Evolutionary conservation across 441 rosid genomes (phyloP), one percentile per base, ranked within the genome.

Genomic region (Pelargonium citronellum): DNA sequence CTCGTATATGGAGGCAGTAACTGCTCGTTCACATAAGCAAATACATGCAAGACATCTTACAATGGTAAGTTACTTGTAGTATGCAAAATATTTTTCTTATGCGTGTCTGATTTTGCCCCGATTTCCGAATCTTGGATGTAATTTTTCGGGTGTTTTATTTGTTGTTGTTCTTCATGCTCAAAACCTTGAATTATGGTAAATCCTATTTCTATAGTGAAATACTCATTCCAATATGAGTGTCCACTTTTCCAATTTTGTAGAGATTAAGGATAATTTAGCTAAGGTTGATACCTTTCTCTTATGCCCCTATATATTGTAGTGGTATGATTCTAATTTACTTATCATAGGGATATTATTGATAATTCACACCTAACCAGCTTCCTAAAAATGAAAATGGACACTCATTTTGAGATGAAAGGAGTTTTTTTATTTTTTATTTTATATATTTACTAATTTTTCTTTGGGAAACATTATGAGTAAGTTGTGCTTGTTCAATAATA

Each of bases 21-120:
- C 91, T 44, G 75, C 85, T 58, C 91, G 86, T 69, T 90, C 98
- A 75, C 77, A 83, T 75, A 82, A 83, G 67, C 91, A 87, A 12
- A 77, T 92, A 55, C 99, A 95, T 81, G 96, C 98, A 71, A 84
- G 83, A 82, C 91, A 90, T 78, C 91, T 95, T 79, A 80, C 99
- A 74, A 88, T 87, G 87, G 99, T 92, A 62, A 27, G 66, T 62
- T 62, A 62, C 66, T 62, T 27, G 66, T 27, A 62, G n/a, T 27
- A 27, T 62, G 41, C 66, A 62, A 62, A 57, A 19, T 62, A 30
- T 62, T 62, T 10, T 9, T 30, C 43, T 62, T 13, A 27, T 24
- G 66, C 12, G 53, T 46, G 0, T 51, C 6, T n/a, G 16, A 4
- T n/a, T 51, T 12, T 12, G 19, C 34, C 9, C 17, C 43, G n/a